Evolutionary conservation across 2,329 filamentous ascomycete species (phyloP), one percentile per base, ranked within the genome.

Genomic region (Colletotrichum siamense): DNA sequence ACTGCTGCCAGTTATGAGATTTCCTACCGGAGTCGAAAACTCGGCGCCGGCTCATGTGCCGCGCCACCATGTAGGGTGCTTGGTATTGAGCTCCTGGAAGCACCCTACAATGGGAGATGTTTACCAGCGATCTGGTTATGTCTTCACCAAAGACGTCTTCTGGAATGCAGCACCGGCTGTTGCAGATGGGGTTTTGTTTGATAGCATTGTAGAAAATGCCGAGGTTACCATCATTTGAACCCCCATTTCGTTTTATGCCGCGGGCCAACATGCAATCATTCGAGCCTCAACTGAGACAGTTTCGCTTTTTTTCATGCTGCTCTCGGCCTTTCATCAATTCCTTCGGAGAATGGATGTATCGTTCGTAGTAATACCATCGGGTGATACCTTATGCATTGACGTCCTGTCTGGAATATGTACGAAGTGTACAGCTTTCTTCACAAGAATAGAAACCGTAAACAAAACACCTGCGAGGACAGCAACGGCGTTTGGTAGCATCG

Each of bases 331-430:
- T 44, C 36, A 44, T 44, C 8, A 6, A 44, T 44, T 18, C 18
- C 16, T 10, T 44, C 8, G 39, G n/a, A n/a, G 16, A 44, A 18
- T 44, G 39, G 39, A 44, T 44, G 16, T 1, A 44, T 44, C 10
- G 0, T 7, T 52, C 1, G 5, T 12, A 1, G 9, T 4, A 49
- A 12, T 49, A 1, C 1, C 9, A 49, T 12, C 3, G 0, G 44
- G 10, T 22, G 3, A 13, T 8, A 34, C 6, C 32, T 34, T 34
- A 12, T 49, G 44, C 16, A 49, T 22, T 49, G 10, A 49, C 10
- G 1, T 49, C 44, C 9, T 10, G 5, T 10, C 12, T 10, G 6
- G 10, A 49, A 49, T 22, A n/a, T 2, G n/a, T 22, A 49, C n/a
- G 44, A 12, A 49, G 18, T 49, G 2, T 0, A 49, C 1, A n/a